These are phyloP conservation scores for Volvariella surrecta DNA, from an alignment of 1,284 basidiomycete genomes.

Conservation along the genomic window DNA sequence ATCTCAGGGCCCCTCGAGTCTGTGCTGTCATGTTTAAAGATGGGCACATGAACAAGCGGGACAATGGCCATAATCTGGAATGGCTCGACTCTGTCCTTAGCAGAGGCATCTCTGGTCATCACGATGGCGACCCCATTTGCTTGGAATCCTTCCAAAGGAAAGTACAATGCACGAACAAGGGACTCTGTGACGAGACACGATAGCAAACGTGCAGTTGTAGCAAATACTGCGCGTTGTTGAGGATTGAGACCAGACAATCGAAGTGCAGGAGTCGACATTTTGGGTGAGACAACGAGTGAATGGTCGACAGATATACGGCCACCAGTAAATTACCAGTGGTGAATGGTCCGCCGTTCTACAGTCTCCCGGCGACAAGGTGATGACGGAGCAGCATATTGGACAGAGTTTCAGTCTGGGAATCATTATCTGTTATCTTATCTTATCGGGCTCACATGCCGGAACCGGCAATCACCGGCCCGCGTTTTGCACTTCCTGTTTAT, in stretches of 20 bases:
- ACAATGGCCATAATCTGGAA: slow-evolving; percentile 32
- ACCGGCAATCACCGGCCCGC: too few relatives aligned
- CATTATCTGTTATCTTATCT: too few relatives aligned
- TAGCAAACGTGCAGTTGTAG: slow-evolving; percentile 34
- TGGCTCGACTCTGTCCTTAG: slow-evolving; percentile 14
- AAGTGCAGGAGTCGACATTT: slow-evolving; percentile 18
- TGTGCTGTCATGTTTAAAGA: slow-evolving; percentile 28
- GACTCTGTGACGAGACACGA: slow-evolving; percentile 47
- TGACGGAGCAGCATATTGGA: too few relatives aligned
- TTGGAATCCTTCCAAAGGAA: slow-evolving; percentile 24
- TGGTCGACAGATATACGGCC: too few relatives aligned
- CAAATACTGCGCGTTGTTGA: slow-evolving; percentile 33
- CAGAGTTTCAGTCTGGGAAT: background rate
- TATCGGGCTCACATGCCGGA: too few relatives aligned
- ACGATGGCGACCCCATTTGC: slow-evolving; percentile 30
- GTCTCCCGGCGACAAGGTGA: too few relatives aligned
- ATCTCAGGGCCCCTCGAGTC: slow-evolving; percentile 25
- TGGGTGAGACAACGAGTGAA: too few relatives aligned
- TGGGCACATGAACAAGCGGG: slow-evolving; percentile 32
- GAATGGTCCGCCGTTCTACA: too few relatives aligned
- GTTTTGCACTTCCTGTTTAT: too few relatives aligned
- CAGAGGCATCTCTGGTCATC: slow-evolving; percentile 20
- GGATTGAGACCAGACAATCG: slow-evolving; percentile 21
- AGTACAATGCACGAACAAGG: slow-evolving; percentile 33
- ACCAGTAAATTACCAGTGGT: too few relatives aligned